phyloP scores from a whole-genome alignment of 768 basidiomycete genomes.

The Nevesoporus exiguus region DNA sequence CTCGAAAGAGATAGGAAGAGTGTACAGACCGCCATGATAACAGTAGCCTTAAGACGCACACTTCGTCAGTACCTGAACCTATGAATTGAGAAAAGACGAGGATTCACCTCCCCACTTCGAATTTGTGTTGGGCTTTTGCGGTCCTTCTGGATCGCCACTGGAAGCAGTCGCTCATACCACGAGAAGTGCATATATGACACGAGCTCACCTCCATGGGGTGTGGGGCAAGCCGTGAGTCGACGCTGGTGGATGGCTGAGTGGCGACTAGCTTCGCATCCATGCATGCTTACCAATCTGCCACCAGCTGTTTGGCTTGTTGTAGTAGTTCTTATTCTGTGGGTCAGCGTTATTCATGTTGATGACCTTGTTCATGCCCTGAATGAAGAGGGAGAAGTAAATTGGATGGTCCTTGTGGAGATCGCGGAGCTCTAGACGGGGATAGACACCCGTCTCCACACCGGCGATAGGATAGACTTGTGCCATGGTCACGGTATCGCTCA shows the following conservation, averaged over 20 bases:
- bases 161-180: not conserved
- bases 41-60: constrained; percentile 14
- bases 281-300: constrained; percentile 17
- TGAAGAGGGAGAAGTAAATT: constrained; percentile 19
- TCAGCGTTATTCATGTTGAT: constrained; percentile 6
- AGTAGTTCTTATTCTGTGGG: no score
- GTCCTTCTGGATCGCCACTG: constrained; percentile 19
- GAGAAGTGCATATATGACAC: not conserved
- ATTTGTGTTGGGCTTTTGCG: constrained; percentile 1
- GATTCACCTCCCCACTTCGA: constrained; percentile 9
- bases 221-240: constrained; percentile 15
- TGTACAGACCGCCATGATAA: constrained; percentile 14
- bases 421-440: constrained; percentile 16
- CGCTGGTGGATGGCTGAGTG: constrained; percentile 2
- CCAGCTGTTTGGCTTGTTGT: constrained; percentile 17
- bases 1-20: not conserved
- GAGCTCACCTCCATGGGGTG: no score
- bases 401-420: constrained; percentile 9
- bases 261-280: not conserved
- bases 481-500: constrained; percentile 3
- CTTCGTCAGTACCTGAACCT: not conserved
- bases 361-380: constrained; percentile 11
- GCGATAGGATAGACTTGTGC: constrained; percentile 11
- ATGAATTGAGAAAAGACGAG: not conserved
- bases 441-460: constrained; percentile 3